A percentile compares a stretch with the other conserved stretches of the same genome.
Conservation (phyloP, 495 filamentous ascomycete genomes). For the Hamigera avellanea region DNA sequence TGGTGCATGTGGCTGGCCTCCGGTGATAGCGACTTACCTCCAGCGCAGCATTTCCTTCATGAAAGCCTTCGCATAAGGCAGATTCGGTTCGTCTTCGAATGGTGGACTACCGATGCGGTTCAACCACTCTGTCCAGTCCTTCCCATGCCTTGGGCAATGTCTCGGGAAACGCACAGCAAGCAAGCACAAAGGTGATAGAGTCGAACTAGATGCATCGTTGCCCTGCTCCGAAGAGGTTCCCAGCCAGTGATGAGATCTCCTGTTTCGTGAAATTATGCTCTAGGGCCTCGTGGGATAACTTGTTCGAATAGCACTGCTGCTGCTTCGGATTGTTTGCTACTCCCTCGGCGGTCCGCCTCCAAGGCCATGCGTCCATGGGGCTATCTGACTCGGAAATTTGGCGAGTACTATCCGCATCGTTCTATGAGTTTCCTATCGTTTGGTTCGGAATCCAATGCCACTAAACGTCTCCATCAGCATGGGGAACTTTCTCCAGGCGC, state of each 20-base stretch:
- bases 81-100: slow-evolving; percentile 12
- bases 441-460: too few species aligned
- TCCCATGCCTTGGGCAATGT: slow-evolving; percentile 27
- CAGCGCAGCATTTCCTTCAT: slow-evolving; percentile 28
- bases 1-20: slow-evolving; percentile 40
- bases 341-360: slow-evolving; percentile 24
- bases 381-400: slow-evolving; percentile 20
- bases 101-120: slow-evolving; percentile 9
- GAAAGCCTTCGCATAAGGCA: slow-evolving; percentile 25
- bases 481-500: slow-evolving; percentile 45
- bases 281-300: slow-evolving; percentile 24
- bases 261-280: slow-evolving; percentile 22
- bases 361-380: slow-evolving; percentile 27
- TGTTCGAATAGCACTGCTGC: slow-evolving; percentile 23
- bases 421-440: too few species aligned
- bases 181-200: slow-evolving; percentile 28
- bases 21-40: slow-evolving; percentile 20
- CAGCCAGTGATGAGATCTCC: slow-evolving; percentile 23
- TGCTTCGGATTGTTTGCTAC: slow-evolving; percentile 14
- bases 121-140: slow-evolving; percentile 23
- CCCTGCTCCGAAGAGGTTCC: slow-evolving; percentile 24
- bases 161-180: slow-evolving; percentile 27
- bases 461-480: slow-evolving; percentile 50
- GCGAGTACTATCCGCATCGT: slow-evolving; percentile 21
- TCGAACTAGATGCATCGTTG: slow-evolving; percentile 23